phyloP scores from a whole-genome alignment of 352 stramenopile genomes.

The Phytophthora pinifolia region DNA sequence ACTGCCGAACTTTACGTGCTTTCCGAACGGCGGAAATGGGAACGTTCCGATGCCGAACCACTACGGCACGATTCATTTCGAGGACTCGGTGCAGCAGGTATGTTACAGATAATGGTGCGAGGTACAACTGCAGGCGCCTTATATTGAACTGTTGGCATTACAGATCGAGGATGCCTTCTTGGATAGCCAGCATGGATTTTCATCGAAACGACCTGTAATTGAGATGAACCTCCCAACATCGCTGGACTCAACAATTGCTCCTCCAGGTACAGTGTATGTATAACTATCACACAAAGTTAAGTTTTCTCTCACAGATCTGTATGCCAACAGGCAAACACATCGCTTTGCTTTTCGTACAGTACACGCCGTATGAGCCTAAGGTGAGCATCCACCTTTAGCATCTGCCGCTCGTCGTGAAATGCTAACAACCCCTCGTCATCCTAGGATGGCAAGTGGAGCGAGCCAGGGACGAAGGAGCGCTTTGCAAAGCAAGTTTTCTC shows the following conservation, averaged over 20 bases:
- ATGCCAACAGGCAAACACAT: slow-evolving; percentile 76
- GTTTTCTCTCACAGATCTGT: background rate
- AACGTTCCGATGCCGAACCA: slow-evolving; percentile 76
- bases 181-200: slow-evolving; percentile 71
- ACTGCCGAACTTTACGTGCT: slow-evolving; percentile 84
- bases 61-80: slow-evolving; percentile 90
- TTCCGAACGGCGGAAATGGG: slow-evolving; percentile 63
- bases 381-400: slow-evolving; percentile 18
- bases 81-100: slow-evolving; percentile 71
- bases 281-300: background rate
- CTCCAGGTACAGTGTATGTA: slow-evolving; percentile 38
- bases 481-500: slow-evolving; percentile 87
- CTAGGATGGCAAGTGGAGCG: slow-evolving; percentile 77
- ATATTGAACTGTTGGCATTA: background rate
- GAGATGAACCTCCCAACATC: slow-evolving; percentile 92
- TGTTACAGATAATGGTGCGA: background rate
- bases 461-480: slow-evolving; percentile 68
- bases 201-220: slow-evolving; percentile 80
- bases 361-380: slow-evolving; percentile 87
- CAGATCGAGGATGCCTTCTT: slow-evolving; percentile 90
- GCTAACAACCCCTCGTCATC: background rate
- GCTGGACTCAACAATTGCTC: slow-evolving; percentile 76
- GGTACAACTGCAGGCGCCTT: background rate
- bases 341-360: slow-evolving; percentile 91
- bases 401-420: background rate